Evolutionary conservation across 768 basidiomycete genomes (phyloP).

Genomic region (Pulveroboletus sp.): DNA sequence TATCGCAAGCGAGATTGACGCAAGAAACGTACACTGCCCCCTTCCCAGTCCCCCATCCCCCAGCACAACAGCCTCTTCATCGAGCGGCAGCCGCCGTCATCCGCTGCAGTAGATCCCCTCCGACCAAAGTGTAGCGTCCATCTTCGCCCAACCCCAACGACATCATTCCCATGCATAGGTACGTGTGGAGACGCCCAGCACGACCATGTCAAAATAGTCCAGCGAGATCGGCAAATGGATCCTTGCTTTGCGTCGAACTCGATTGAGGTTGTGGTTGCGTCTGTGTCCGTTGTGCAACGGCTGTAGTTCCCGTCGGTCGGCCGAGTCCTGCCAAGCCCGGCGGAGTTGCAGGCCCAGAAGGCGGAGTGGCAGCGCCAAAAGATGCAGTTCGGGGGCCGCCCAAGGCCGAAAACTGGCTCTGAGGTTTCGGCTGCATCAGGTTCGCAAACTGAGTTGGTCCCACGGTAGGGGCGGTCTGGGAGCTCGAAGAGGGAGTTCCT

Average conservation of each 20-base stretch:
- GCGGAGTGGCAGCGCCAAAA: slow-evolving; percentile 7
- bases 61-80: not conserved
- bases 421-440: slow-evolving; percentile 18
- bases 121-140: slow-evolving; percentile 2
- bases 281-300: slow-evolving; percentile 21
- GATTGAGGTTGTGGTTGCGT: slow-evolving; percentile 28
- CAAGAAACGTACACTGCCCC: slow-evolving; percentile 7
- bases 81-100: no score
- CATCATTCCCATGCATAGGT: not conserved
- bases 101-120: not conserved
- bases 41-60: not conserved
- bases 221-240: slow-evolving; percentile 82
- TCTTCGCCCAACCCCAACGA: not conserved
- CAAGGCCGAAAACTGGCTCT: slow-evolving; percentile 5
- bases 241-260: slow-evolving; percentile 45
- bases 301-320: slow-evolving; percentile 2
- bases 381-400: slow-evolving; percentile 8
- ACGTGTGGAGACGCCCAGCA: not conserved
- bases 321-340: slow-evolving; percentile 2
- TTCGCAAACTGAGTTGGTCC: slow-evolving; percentile 10
- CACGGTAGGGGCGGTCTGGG: not conserved
- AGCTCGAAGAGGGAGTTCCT: not conserved
- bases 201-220: slow-evolving; percentile 57
- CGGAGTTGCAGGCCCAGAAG: slow-evolving; percentile 14
- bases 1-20: slow-evolving; percentile 10